A percentile compares a stretch with the other conserved stretches of the same genome.
phyloP scores from a whole-genome alignment of 441 rosid genomes.

The Pelargonium australe region DNA sequence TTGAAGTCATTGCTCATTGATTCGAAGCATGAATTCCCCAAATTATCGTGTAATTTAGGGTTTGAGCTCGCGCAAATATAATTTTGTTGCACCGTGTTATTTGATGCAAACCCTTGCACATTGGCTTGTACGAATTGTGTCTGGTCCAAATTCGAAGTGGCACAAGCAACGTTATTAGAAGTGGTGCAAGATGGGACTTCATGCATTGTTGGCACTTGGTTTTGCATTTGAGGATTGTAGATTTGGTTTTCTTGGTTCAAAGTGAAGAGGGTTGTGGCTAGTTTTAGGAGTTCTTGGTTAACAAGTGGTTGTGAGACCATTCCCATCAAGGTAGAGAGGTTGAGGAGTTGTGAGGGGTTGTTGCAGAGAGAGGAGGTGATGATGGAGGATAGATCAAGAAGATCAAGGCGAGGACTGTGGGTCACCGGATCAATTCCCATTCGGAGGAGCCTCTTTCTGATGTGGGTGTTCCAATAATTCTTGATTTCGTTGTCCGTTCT shows the following conservation, averaged over 20 bases:
- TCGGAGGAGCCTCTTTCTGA: constrained; percentile 64
- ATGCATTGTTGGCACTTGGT: constrained; percentile 20
- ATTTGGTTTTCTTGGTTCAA: constrained; percentile 40
- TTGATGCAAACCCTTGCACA: constrained; percentile 20
- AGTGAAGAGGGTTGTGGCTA: constrained; percentile 36
- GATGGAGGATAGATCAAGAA: constrained; percentile 73
- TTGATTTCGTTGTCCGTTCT: constrained; percentile 93
- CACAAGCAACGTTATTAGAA: not conserved
- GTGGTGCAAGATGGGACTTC: constrained; percentile 27
- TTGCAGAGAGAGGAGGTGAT: constrained; percentile 52
- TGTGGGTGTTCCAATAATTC: constrained; percentile 92
- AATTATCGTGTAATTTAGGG: constrained; percentile 15
- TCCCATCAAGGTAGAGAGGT: constrained; percentile 36
- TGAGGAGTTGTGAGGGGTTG: constrained; percentile 30
- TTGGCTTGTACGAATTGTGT: constrained; percentile 24
- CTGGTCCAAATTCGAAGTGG: constrained; percentile 20
- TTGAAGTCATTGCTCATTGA: constrained; percentile 15
- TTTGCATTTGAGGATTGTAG: constrained; percentile 26
- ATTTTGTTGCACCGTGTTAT: constrained; percentile 18
- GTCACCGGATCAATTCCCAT: constrained; percentile 94
- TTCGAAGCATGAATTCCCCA: constrained; percentile 28
- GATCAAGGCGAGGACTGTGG: constrained; percentile 74
- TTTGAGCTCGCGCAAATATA: constrained; percentile 16
- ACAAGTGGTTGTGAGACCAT: constrained; percentile 30
- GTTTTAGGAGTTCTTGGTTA: constrained; percentile 38